A percentile compares a stretch with the other conserved stretches of the same genome.
phyloP scores from a whole-genome alignment of 495 filamentous ascomycete species.

The Aspergillus saccharolyticus region DNA sequence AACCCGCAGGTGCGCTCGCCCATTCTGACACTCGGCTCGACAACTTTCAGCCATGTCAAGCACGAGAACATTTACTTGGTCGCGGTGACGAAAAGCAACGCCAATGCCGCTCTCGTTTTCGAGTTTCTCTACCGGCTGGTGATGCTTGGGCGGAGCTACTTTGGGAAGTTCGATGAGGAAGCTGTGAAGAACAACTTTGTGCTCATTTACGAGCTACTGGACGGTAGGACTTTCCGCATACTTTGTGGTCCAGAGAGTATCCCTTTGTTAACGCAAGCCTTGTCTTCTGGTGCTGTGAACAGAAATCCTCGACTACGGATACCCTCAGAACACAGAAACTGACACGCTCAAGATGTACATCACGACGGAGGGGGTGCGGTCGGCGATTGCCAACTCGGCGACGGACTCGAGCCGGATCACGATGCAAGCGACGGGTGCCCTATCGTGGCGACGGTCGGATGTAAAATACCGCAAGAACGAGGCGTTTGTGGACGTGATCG shows the following conservation, averaged over 20 bases:
- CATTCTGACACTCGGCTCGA: slow-evolving; percentile 94
- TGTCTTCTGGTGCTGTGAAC: too few species aligned
- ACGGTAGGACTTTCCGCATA: slow-evolving; percentile 60
- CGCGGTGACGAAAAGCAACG: slow-evolving; percentile 97
- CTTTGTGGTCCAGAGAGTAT: too few species aligned
- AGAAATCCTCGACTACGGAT: slow-evolving; percentile 99
- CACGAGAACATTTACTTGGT: slow-evolving; percentile 99
- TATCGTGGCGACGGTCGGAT: slow-evolving; percentile 94
- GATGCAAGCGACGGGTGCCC: slow-evolving; percentile 96
- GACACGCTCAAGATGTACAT: slow-evolving; percentile 99
- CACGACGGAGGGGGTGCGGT: slow-evolving; percentile 98
- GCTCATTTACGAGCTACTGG: slow-evolving; percentile 93
- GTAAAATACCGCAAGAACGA: slow-evolving; percentile 99
- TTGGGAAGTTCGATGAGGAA: slow-evolving; percentile 99
- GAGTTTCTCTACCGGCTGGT: slow-evolving; percentile 96
- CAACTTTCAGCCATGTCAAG: slow-evolving; percentile 98
- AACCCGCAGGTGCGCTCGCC: slow-evolving; percentile 97
- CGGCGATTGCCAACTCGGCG: slow-evolving; percentile 68
- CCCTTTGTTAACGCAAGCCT: too few species aligned
- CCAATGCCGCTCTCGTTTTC: slow-evolving; percentile 97
- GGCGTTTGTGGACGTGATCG: slow-evolving; percentile 98
- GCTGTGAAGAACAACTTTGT: slow-evolving; percentile 99
- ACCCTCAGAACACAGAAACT: slow-evolving; percentile 98
- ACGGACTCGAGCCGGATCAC: slow-evolving; percentile 91
- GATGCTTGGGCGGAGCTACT: slow-evolving; percentile 87